Conservation (phyloP, 2,329 filamentous ascomycete species). For the Chaetomium sp. region DNA sequence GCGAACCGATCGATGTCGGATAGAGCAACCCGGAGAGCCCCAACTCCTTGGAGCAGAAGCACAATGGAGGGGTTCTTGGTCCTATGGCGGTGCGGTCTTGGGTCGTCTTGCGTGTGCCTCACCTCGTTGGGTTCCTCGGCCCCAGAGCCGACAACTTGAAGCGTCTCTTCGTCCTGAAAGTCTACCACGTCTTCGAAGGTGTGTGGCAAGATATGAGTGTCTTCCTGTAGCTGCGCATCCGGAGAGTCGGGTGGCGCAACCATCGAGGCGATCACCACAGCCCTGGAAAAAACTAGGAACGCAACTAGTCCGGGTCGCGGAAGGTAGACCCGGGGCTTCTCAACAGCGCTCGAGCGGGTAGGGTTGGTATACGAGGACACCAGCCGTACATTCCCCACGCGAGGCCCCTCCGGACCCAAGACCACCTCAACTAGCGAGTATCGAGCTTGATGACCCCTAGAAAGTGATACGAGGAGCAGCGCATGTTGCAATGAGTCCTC, state of each 20-base stretch:
- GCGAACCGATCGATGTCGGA: conserved; percentile 55
- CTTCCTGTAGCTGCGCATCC: conserved; percentile 66
- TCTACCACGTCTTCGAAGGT: conserved; percentile 84
- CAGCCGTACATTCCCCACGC: conserved; percentile 61
- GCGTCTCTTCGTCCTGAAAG: conserved; percentile 58
- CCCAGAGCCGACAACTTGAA: conserved; percentile 59
- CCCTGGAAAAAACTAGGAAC: conserved; percentile 73
- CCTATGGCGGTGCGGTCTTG: conserved; percentile 45
- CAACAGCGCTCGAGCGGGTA: conserved; percentile 35
- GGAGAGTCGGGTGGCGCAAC: conserved; percentile 61
- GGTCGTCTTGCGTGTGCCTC: conserved; percentile 38
- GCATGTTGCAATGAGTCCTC: conserved; percentile 51
- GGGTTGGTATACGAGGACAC: conserved; percentile 58
- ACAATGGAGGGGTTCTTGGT: conserved; percentile 57
- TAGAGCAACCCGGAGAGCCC: conserved; percentile 53
- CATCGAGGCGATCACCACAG: conserved; percentile 71
- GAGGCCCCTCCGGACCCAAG: conserved; percentile 46
- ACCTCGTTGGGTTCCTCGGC: conserved; percentile 50
- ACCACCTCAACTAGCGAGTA: conserved; percentile 71
- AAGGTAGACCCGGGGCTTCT: conserved; percentile 63
- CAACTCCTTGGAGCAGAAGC: conserved; percentile 56
- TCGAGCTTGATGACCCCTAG: conserved; percentile 46
- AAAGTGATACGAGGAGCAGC: conserved; percentile 53
- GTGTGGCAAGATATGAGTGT: conserved; percentile 55
- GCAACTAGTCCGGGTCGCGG: conserved; percentile 74